These are phyloP conservation scores for Colletotrichum noveboracense DNA, from an alignment of 2,329 filamentous ascomycete genomes.

Conservation along the genomic window DNA sequence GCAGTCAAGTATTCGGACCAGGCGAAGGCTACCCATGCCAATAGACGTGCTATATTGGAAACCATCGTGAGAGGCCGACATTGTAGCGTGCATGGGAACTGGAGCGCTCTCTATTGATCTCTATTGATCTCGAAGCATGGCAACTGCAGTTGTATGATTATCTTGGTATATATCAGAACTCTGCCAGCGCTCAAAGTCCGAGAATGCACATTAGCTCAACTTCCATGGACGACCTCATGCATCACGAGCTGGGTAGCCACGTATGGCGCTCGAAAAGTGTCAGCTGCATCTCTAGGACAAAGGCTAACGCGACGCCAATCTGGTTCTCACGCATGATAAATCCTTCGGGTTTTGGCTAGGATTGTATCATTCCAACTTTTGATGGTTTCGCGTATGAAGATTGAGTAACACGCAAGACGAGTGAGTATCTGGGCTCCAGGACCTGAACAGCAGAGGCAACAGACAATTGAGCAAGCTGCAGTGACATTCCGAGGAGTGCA, in stretches of 20 bases:
- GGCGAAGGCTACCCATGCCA: neutral
- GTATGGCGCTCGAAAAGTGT: neutral
- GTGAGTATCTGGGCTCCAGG: neutral
- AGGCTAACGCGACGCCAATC: neutral
- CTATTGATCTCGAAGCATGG: neutral
- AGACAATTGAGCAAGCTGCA: neutral
- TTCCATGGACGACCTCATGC: neutral
- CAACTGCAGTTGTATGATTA: neutral
- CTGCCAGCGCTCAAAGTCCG: neutral
- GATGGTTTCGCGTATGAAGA: neutral
- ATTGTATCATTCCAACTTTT: neutral
- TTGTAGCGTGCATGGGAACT: neutral
- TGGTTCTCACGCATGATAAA: constrained; percentile 7
- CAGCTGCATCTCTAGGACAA: constrained; percentile 1
- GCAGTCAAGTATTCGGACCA: neutral
- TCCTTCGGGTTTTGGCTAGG: neutral
- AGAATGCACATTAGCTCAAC: neutral
- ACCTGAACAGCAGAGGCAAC: neutral
- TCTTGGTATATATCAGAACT: neutral
- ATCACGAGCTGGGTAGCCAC: neutral
- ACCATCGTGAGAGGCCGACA: neutral
- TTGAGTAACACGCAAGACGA: neutral
- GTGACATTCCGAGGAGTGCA: neutral
- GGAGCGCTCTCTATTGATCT: neutral
- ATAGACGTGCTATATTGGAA: neutral